phyloP scores from a whole-genome alignment of 23 red algal species.

The Gracilaria vermiculophylla region DNA sequence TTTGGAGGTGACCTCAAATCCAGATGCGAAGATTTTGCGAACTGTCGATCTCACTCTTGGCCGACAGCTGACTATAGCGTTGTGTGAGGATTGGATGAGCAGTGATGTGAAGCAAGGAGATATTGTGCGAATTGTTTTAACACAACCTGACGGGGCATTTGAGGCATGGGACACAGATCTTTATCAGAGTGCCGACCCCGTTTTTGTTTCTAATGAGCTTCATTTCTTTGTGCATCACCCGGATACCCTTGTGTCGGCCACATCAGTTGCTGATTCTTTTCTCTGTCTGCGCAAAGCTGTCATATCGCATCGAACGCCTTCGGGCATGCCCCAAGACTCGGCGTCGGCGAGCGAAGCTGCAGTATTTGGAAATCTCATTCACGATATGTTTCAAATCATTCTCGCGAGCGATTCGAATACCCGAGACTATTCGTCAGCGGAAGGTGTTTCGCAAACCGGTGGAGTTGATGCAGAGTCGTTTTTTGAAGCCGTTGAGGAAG shows the following conservation, averaged over 20 bases:
- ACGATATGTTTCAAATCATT: constrained; percentile 69
- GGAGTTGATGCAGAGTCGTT: constrained; percentile 13
- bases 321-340: background rate
- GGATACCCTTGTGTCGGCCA: constrained; percentile 76
- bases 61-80: constrained; percentile 5
- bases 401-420: constrained; percentile 27
- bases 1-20: constrained; percentile 3
- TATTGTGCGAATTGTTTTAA: constrained; percentile 49
- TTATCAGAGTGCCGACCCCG: background rate
- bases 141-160: background rate
- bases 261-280: constrained; percentile 74
- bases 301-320: constrained; percentile 49
- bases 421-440: background rate
- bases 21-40: constrained; percentile 19
- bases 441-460: constrained; percentile 11
- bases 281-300: constrained; percentile 66
- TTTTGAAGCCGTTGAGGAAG: constrained; percentile 43
- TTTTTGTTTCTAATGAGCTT: constrained; percentile 44
- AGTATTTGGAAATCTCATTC: constrained; percentile 72
- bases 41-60: background rate
- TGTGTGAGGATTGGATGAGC: constrained; percentile 56
- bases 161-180: background rate
- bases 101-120: constrained; percentile 16
- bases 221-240: constrained; percentile 76
- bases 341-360: constrained; percentile 43